A percentile compares a stretch with the other conserved stretches of the same genome.
Evolutionary conservation across 768 basidiomycete species (phyloP).

Genomic region (Rhizopogon vinicolor): DNA sequence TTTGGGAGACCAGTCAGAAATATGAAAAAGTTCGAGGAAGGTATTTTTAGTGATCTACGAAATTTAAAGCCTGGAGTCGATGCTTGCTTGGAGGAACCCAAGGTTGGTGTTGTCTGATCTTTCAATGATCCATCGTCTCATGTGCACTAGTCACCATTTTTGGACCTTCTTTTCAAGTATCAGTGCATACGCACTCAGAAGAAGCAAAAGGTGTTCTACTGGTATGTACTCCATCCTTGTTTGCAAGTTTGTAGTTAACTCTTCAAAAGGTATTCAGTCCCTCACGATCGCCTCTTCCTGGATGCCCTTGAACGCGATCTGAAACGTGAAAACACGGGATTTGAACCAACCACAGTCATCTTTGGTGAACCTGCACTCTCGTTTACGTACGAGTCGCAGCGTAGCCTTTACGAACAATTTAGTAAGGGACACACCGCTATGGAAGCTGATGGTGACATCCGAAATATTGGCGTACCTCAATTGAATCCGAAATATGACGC

Average conservation of each 20-base stretch:
- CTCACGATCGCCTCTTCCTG: constrained; percentile 94
- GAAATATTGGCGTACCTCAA: constrained; percentile 3
- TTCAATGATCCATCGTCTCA: constrained; percentile 4
- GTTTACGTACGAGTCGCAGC: constrained; percentile 84
- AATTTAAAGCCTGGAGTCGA: constrained; percentile 94
- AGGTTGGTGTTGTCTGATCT: constrained; percentile 45
- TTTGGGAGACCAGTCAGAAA: constrained; percentile 88
- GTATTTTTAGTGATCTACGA: constrained; percentile 88
- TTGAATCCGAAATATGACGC: constrained; percentile 11
- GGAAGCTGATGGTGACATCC: constrained; percentile 13
- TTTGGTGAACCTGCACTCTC: constrained; percentile 81
- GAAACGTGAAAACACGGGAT: constrained; percentile 90
- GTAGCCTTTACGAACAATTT: constrained; percentile 88
- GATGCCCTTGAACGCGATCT: constrained; percentile 95
- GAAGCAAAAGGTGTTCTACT: constrained; percentile 99
- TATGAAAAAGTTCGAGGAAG: constrained; percentile 98
- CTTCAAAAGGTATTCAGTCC: constrained; percentile 82
- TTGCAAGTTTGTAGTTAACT: not conserved
- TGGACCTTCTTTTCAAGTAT: constrained; percentile 92
- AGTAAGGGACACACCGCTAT: constrained; percentile 36
- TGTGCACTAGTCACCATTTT: constrained; percentile 70
- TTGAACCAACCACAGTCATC: constrained; percentile 76
- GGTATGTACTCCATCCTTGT: constrained; percentile 38
- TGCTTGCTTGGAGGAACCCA: constrained; percentile 93
- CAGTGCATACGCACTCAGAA: constrained; percentile 97